Conservation (phyloP, 495 filamentous ascomycete species). For the Articulospora tetracladia region DNA sequence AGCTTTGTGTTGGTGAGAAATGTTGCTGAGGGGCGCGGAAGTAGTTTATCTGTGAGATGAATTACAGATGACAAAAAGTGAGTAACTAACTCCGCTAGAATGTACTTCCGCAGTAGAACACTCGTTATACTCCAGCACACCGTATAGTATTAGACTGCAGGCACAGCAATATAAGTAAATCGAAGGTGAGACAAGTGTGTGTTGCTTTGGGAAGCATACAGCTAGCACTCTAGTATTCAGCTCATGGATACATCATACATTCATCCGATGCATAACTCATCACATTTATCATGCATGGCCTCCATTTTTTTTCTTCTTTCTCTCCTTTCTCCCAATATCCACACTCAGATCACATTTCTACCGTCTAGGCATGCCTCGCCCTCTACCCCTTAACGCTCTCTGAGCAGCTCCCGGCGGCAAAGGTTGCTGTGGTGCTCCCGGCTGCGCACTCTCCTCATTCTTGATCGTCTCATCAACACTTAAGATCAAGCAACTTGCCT, state of each 20-base stretch:
- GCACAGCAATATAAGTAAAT: too few species aligned
- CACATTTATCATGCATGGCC: neutral
- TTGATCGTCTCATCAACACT: constrained; percentile 97
- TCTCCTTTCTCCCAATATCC: neutral
- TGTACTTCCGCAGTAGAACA: too few species aligned
- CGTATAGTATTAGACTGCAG: too few species aligned
- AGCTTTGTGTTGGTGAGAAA: too few species aligned
- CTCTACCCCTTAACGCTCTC: constrained; percentile 77
- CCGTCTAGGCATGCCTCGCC: constrained; percentile 87
- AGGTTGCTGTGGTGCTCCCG: constrained; percentile 71
- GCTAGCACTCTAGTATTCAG: neutral
- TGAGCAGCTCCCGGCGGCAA: constrained; percentile 92
- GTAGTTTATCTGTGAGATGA: too few species aligned
- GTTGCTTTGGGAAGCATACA: too few species aligned
- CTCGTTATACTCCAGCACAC: too few species aligned
- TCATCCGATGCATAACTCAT: neutral
- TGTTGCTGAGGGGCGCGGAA: too few species aligned
- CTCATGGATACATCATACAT: neutral
- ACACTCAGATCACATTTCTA: constrained; percentile 30
- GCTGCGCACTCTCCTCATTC: constrained; percentile 71
- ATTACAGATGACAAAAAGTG: too few species aligned
- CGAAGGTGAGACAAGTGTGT: too few species aligned
- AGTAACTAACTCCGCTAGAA: too few species aligned
- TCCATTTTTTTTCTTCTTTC: neutral
- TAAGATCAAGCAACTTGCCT: constrained; percentile 71